Conservation (phyloP, 139 green algal genomes). For the Chlorella vulgaris region DNA sequence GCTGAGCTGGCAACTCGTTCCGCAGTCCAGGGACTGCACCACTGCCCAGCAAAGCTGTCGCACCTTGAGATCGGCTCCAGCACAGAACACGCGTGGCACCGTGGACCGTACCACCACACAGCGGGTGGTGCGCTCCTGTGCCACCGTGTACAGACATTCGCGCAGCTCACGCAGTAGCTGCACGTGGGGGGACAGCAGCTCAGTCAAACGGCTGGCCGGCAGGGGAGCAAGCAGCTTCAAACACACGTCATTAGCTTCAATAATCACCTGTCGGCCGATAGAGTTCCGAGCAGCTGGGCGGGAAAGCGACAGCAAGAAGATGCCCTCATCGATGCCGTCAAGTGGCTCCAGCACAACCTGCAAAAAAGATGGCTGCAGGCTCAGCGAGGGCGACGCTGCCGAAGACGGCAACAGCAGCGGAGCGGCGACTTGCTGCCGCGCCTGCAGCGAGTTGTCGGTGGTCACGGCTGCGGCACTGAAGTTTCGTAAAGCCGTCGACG, state of each 20-base stretch:
- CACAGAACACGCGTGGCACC: slow-evolving; percentile 75
- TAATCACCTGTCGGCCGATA: slow-evolving; percentile 57
- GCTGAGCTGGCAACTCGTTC: no score
- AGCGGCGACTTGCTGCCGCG: neutral
- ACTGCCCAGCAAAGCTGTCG: neutral
- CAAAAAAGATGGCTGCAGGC: neutral
- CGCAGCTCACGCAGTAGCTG: slow-evolving; percentile 69
- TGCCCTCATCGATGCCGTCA: slow-evolving; percentile 55
- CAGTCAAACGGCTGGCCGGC: no score
- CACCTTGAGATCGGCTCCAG: slow-evolving; percentile 76
- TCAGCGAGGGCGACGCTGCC: no score
- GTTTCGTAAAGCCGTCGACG: neutral
- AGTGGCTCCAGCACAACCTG: slow-evolving; percentile 70
- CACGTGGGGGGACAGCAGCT: neutral
- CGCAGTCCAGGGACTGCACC: neutral
- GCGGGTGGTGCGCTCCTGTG: slow-evolving; percentile 67
- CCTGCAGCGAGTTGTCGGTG: slow-evolving; percentile 4
- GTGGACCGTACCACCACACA: slow-evolving; percentile 73
- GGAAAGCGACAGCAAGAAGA: slow-evolving; percentile 69
- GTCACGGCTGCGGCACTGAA: neutral
- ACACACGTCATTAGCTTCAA: no score
- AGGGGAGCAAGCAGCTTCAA: neutral
- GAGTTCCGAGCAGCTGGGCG: slow-evolving; percentile 72
- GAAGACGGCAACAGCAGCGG: neutral
- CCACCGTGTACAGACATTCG: slow-evolving; percentile 61